phyloP scores from a whole-genome alignment of 495 filamentous ascomycete genomes.

The Hyphodiscus hymeniophilus region DNA sequence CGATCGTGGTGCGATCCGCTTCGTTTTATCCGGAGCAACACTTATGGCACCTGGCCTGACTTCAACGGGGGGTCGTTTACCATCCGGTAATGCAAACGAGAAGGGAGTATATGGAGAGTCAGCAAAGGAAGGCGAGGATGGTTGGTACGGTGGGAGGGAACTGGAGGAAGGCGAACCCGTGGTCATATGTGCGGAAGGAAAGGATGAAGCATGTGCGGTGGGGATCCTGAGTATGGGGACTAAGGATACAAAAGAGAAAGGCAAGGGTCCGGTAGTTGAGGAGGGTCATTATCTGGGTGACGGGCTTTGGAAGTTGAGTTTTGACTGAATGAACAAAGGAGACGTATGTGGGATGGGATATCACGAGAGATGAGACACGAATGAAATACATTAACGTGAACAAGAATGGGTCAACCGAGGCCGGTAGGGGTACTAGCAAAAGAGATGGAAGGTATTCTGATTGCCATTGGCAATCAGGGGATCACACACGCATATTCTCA shows the following conservation, averaged over 20 bases:
- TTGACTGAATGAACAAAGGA: conserved; percentile 10
- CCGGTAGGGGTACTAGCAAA: too few relatives aligned
- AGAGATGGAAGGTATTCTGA: too few relatives aligned
- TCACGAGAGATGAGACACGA: background rate
- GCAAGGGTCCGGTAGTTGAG: conserved; percentile 89
- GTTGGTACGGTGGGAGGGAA: conserved; percentile 35
- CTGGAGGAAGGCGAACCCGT: conserved; percentile 74
- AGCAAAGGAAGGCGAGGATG: conserved; percentile 30
- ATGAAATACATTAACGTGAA: background rate
- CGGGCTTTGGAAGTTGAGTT: conserved; percentile 72
- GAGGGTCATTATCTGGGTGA: conserved; percentile 89
- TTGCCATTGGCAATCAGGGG: too few relatives aligned
- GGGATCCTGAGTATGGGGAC: conserved; percentile 82
- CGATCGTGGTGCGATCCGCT: conserved; percentile 92
- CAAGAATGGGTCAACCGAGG: too few relatives aligned
- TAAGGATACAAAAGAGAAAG: conserved; percentile 84
- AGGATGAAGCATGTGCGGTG: conserved; percentile 82
- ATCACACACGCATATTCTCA: too few relatives aligned
- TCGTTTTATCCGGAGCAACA: conserved; percentile 85
- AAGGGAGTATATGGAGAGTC: conserved; percentile 26
- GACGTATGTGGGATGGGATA: conserved; percentile 36
- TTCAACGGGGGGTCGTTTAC: conserved; percentile 68
- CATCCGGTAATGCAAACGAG: conserved; percentile 40
- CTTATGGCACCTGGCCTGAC: conserved; percentile 95
- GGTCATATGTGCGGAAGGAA: conserved; percentile 85